Conservation (phyloP, 108 stramenopile genomes). For the Seminavis robusta region DNA sequence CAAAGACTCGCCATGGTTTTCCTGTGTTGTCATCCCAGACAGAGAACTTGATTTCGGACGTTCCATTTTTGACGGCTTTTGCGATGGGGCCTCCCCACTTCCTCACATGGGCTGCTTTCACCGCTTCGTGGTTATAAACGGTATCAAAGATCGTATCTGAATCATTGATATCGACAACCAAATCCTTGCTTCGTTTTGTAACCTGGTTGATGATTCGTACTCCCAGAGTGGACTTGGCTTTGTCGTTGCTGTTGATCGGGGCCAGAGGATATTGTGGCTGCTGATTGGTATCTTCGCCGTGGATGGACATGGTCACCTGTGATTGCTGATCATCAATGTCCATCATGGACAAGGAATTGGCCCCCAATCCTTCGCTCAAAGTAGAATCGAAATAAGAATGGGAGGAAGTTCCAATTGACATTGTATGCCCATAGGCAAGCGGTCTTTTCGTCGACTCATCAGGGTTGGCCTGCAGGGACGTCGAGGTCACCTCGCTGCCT, state of each 20-base stretch:
- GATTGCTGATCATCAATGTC: background rate
- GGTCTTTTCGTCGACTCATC: too few species aligned
- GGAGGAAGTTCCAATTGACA: background rate
- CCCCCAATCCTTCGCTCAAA: background rate
- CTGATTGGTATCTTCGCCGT: background rate
- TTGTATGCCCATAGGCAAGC: too few species aligned
- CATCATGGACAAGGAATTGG: background rate
- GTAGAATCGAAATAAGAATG: background rate
- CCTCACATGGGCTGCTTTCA: constrained; percentile 28
- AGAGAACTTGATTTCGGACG: constrained; percentile 18
- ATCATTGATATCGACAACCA: constrained; percentile 20
- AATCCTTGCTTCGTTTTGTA: constrained; percentile 16
- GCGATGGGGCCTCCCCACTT: constrained; percentile 24
- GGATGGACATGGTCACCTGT: background rate
- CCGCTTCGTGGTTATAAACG: constrained; percentile 20
- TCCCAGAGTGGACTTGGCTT: constrained; percentile 8
- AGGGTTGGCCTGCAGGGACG: too few species aligned
- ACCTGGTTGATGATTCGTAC: constrained; percentile 20
- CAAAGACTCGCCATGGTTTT: constrained; percentile 14
- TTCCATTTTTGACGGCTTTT: constrained; percentile 10
- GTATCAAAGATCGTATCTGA: constrained; percentile 19
- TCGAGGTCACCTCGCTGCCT: too few species aligned
- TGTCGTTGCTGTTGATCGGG: too few species aligned
- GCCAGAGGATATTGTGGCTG: too few species aligned
- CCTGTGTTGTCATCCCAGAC: constrained; percentile 28